phyloP scores from a whole-genome alignment of 768 basidiomycete species.

The Paxillus rubicundulus region DNA sequence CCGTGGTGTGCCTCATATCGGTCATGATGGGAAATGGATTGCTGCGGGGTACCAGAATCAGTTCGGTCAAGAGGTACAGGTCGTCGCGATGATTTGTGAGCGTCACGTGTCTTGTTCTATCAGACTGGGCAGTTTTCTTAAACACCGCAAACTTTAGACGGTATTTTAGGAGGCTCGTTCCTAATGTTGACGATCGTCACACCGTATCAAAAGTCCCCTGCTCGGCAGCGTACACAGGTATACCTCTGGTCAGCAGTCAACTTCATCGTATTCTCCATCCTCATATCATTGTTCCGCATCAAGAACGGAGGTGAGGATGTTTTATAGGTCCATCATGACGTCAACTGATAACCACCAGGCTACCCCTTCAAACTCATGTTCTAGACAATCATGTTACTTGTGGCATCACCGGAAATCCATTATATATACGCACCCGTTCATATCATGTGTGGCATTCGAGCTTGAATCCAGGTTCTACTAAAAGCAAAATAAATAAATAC shows the following conservation, averaged over 20 bases:
- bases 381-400: constrained; percentile 30
- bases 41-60: constrained; percentile 87
- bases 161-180: constrained; percentile 73
- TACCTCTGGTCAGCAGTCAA: constrained; percentile 87
- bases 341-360: constrained; percentile 38
- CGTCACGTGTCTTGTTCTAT: constrained; percentile 16
- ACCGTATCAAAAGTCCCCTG: constrained; percentile 70
- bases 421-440: not conserved
- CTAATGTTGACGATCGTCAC: constrained; percentile 77
- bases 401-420: not conserved
- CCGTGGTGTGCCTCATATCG: constrained; percentile 69
- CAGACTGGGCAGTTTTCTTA: not conserved
- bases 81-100: constrained; percentile 84
- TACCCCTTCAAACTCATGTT: constrained; percentile 82
- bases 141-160: constrained; percentile 54
- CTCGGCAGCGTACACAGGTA: constrained; percentile 78
- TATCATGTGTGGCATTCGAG: too few relatives aligned
- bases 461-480: too few relatives aligned
- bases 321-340: not conserved
- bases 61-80: constrained; percentile 89
- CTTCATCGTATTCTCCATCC: constrained; percentile 80
- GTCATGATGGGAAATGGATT: constrained; percentile 72
- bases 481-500: too few relatives aligned
- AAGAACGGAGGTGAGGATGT: constrained; percentile 79
- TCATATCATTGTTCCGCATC: constrained; percentile 82